Percentiles rank a stretch among this genome's conserved stretches.
Evolutionary conservation across 1,284 basidiomycete genomes (phyloP).

Genomic region (Hemileia vastatrix): DNA sequence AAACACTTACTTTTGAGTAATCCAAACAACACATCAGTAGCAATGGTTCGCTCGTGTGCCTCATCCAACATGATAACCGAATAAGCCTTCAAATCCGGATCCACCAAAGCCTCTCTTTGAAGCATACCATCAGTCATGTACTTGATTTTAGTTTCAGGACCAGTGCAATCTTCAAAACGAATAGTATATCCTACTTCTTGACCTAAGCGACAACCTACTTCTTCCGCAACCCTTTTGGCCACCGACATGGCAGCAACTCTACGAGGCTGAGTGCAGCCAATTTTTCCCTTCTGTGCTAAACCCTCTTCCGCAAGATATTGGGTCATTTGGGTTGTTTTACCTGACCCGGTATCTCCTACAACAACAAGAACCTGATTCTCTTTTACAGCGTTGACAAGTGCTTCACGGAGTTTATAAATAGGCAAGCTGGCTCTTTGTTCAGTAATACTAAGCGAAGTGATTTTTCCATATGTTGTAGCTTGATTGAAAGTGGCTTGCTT

Average conservation of each 20-base stretch:
- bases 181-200: conserved; percentile 98
- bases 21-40: conserved; percentile 95
- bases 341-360: conserved; percentile 73
- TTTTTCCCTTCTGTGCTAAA: conserved; percentile 72
- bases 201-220: conserved; percentile 90
- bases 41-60: conserved; percentile 95
- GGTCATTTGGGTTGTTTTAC: conserved; percentile 59
- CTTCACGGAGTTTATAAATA: conserved; percentile 90
- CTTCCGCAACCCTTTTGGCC: conserved; percentile 94
- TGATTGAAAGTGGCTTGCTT: conserved; percentile 89
- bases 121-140: conserved; percentile 99
- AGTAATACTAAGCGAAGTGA: conserved; percentile 79
- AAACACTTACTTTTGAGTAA: conserved; percentile 60
- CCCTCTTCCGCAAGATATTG: conserved; percentile 86
- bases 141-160: conserved; percentile 96
- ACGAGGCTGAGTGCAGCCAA: conserved; percentile 95
- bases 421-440: conserved; percentile 85
- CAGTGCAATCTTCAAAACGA: conserved; percentile 97
- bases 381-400: conserved; percentile 77
- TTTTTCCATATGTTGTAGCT: conserved; percentile 89
- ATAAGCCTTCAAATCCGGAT: conserved; percentile 83
- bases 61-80: conserved; percentile 98
- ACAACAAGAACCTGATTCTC: conserved; percentile 93
- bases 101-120: conserved; percentile 88
- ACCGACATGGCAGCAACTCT: conserved; percentile 99